Evolutionary conservation across 305 asterid genomes (phyloP).

Genomic region (Solanum hybrid): DNA sequence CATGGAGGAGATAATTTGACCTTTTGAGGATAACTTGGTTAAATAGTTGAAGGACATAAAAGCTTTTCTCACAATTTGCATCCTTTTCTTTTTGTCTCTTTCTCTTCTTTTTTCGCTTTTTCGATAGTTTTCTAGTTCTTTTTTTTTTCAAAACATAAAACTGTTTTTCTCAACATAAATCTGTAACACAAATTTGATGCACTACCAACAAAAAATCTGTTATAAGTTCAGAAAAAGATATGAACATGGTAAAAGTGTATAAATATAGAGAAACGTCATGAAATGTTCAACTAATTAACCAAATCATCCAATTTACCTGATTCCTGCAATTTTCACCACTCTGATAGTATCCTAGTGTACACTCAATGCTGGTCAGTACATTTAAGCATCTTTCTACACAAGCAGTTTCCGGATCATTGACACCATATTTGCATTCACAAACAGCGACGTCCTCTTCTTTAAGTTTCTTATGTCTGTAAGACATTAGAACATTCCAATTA

Average conservation of each 20-base stretch:
- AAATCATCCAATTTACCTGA: slow-evolving; percentile 36
- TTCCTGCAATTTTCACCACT: slow-evolving; percentile 61
- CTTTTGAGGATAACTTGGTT: neutral
- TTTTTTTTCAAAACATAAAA: neutral
- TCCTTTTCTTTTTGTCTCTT: neutral
- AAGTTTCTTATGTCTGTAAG: slow-evolving; percentile 44
- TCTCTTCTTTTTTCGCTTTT: neutral
- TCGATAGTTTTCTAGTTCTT: neutral
- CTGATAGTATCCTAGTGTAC: slow-evolving; percentile 76
- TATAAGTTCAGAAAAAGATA: neutral
- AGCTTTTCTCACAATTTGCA: neutral
- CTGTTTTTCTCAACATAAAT: neutral
- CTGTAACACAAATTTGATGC: neutral
- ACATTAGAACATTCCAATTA: slow-evolving; percentile 5
- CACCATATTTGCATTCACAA: slow-evolving; percentile 65
- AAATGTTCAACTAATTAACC: neutral
- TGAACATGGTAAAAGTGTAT: neutral
- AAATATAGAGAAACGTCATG: neutral
- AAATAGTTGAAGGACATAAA: neutral
- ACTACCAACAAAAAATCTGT: neutral
- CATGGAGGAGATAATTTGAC: neutral
- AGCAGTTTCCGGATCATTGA: slow-evolving; percentile 55
- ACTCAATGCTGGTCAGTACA: slow-evolving; percentile 73
- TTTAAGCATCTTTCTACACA: slow-evolving; percentile 85
- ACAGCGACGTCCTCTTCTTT: slow-evolving; percentile 69